Conservation (phyloP, 1,284 basidiomycete species). For the Ganoderma leucocontextum region DNA sequence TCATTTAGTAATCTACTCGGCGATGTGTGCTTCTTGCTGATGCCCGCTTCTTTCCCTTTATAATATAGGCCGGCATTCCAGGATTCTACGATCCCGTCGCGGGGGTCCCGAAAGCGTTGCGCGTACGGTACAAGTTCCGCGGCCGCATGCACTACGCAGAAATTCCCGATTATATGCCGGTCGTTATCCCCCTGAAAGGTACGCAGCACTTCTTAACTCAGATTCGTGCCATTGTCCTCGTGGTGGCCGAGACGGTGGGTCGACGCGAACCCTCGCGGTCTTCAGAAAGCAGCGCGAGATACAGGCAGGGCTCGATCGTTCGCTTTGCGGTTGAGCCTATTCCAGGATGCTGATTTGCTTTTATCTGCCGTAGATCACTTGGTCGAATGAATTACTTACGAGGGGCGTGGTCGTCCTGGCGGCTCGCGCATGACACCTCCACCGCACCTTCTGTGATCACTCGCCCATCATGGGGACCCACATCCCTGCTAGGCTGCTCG, state of each 20-base stretch:
- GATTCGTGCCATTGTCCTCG: constrained; percentile 7
- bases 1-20: neutral
- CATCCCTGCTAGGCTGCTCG: constrained; percentile 14
- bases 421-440: constrained; percentile 26
- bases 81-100: constrained; percentile 84
- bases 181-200: constrained; percentile 84
- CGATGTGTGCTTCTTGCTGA: constrained; percentile 5
- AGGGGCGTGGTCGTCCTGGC: constrained; percentile 24
- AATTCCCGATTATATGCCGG: constrained; percentile 73
- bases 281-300: neutral
- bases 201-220: constrained; percentile 39
- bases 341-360: constrained; percentile 33
- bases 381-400: constrained; percentile 26
- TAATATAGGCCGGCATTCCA: constrained; percentile 64
- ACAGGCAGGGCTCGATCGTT: constrained; percentile 13
- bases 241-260: constrained; percentile 20
- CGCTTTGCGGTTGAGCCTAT: constrained; percentile 25
- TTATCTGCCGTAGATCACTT: constrained; percentile 32
- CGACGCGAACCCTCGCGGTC: neutral
- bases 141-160: constrained; percentile 79
- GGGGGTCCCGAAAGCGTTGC: constrained; percentile 69
- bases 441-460: constrained; percentile 30
- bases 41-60: constrained; percentile 5
- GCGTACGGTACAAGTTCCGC: constrained; percentile 82
- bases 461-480: constrained; percentile 31